These are phyloP conservation scores for Boletus eberwhitei DNA, from an alignment of 768 basidiomycete genomes.

Conservation along the genomic window DNA sequence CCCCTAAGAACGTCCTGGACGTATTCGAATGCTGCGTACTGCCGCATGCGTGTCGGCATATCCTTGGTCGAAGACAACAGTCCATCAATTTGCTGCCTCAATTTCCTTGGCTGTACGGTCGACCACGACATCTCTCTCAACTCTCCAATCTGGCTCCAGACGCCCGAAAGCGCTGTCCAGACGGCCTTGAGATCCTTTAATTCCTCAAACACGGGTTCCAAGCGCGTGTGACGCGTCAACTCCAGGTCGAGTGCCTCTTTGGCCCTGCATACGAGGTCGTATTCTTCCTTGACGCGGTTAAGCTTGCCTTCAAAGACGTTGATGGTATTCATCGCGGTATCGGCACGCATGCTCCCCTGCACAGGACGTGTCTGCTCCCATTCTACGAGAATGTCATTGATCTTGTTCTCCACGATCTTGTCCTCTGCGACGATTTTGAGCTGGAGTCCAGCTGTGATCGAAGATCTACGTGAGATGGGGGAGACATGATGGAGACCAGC, in stretches of 20 bases:
- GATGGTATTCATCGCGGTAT: conserved; percentile 94
- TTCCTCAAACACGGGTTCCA: conserved; percentile 94
- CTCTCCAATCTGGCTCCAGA: conserved; percentile 92
- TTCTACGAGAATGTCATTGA: conserved; percentile 83
- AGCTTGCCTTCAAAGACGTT: conserved; percentile 93
- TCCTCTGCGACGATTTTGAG: conserved; percentile 99
- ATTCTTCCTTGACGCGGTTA: conserved; percentile 87
- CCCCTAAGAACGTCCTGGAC: conserved; percentile 88
- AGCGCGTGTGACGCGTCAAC: conserved; percentile 80
- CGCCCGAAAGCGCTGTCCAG: conserved; percentile 97
- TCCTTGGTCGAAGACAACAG: conserved; percentile 92
- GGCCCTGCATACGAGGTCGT: conserved; percentile 91
- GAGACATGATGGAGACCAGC: conserved; percentile 20
- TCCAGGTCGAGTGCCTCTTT: conserved; percentile 97
- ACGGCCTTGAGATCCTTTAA: conserved; percentile 95
- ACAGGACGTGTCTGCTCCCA: conserved; percentile 98
- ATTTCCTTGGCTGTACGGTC: conserved; percentile 89
- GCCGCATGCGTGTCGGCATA: conserved; percentile 98
- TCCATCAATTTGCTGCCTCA: conserved; percentile 92
- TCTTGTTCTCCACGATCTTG: conserved; percentile 95
- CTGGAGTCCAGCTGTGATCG: conserved; percentile 80
- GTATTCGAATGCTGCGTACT: conserved; percentile 98
- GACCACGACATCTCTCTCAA: conserved; percentile 87
- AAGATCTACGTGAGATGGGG: conserved; percentile 2
- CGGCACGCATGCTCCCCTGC: conserved; percentile 94